Base-by-base conservation (phyloP, 495 filamentous ascomycete genomes). In the Penicillium paradoxum region DNA sequence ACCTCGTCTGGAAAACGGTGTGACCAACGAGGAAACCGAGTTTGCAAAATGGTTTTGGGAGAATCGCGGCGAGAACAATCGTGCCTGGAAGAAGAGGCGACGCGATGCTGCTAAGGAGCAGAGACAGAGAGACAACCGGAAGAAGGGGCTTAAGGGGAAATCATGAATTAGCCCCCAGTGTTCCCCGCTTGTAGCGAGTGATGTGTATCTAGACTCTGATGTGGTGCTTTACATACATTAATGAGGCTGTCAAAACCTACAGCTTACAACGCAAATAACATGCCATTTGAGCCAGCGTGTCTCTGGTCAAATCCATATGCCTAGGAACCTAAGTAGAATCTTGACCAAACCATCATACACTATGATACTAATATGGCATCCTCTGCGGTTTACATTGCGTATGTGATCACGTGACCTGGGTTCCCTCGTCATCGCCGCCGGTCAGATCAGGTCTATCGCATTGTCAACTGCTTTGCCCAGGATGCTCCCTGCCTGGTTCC, bases 31-130 rank as follows among this genome's bases (percentile, higher is more conserved):
- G 6, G 78, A 85, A 55, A 81, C 83, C 29, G 85, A 88, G 18
- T 97, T 96, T 70, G 77, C 85, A 36, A 88, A 91, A 62, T 90
- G 85, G 82, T 98, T 97, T 69, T 97, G 88, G 82, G 91, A 95
- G 66, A 80, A 91, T 53, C 78, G 92, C 1, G 91, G 92, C 2
- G 89, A 96, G 38, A 83, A 87, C 47, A 97, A 96, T 65, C 77
- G 91, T 21, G 87, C 86, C 3, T 97, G 92, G 92, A 96, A 92
- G 73, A 87, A 84, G 69, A 68, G 88, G 58, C 81, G 88, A 51
- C 85, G 91, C 63, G 80, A 90, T 58, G 86, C 79, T 38, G 78
- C 83, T 36, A 98, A 98, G 77, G 84, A 88, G 68, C 89, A 89
- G 74, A 77, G 91, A 59, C 89, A 95, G 69, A 79, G 86, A 59